Percentiles rank a stretch among this genome's conserved stretches.
These are phyloP conservation scores for Annulohypoxylon maeteangense DNA, from an alignment of 495 filamentous ascomycete genomes.

Conservation along the genomic window DNA sequence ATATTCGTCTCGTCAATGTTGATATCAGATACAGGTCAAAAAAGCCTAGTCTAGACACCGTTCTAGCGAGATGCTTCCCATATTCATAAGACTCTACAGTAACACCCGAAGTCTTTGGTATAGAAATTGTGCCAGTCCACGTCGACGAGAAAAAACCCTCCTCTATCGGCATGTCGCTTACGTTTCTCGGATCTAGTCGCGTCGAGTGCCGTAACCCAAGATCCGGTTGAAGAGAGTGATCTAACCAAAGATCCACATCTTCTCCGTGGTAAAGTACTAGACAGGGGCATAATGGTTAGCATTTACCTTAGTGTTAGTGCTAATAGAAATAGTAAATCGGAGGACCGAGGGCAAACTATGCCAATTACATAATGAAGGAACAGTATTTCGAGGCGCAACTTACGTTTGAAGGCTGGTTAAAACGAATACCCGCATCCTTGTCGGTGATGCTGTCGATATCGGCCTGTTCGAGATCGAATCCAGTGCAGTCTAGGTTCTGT, in stretches of 20 bases:
- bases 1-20: constrained; percentile 28
- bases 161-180: constrained; percentile 24
- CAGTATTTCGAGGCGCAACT: constrained; percentile 52
- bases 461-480: constrained; percentile 71
- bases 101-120: constrained; percentile 22
- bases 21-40: constrained; percentile 37
- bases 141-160: constrained; percentile 6
- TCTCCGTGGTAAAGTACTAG: constrained; percentile 63
- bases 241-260: constrained; percentile 65
- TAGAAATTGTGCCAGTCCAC: constrained; percentile 12
- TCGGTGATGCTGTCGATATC: constrained; percentile 75
- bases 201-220: constrained; percentile 5
- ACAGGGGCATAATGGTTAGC: constrained; percentile 24
- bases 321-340: constrained; percentile 38
- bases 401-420: constrained; percentile 82
- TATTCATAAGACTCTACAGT: constrained; percentile 30
- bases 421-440: constrained; percentile 76
- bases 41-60: constrained; percentile 40
- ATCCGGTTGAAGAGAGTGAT: background rate
- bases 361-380: constrained; percentile 11
- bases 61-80: constrained; percentile 40
- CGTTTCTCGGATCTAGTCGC: constrained; percentile 10
- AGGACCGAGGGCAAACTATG: background rate
- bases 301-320: constrained; percentile 48
- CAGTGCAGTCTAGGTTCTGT: constrained; percentile 72